A percentile compares a stretch with the other conserved stretches of the same genome.
phyloP scores from a whole-genome alignment of 208 protist genomes.

The Leishmania guyanensis region DNA sequence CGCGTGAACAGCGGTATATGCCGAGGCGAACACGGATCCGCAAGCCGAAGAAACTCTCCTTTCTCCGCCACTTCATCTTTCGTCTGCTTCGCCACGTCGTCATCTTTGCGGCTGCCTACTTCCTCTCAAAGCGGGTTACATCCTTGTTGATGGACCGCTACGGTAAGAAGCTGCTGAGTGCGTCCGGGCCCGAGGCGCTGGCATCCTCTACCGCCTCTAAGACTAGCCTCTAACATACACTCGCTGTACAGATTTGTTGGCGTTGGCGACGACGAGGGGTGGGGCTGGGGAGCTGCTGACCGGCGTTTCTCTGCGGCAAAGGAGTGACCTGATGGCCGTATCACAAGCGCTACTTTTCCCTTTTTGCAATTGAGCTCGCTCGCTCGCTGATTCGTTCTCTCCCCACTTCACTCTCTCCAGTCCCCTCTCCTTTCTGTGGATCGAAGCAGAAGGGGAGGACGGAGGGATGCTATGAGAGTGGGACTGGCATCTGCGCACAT shows the following conservation, averaged over 20 bases:
- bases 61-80: slow-evolving; percentile 33
- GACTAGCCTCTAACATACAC: slow-evolving; percentile 6
- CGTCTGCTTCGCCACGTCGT: slow-evolving; percentile 41
- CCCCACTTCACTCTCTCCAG: background rate
- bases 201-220: background rate
- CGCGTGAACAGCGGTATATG: slow-evolving; percentile 33
- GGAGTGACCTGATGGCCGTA: background rate
- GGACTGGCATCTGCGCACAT: background rate
- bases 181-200: slow-evolving; percentile 11
- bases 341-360: background rate
- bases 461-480: background rate
- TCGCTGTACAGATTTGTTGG: background rate
- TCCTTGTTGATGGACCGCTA: slow-evolving; percentile 24
- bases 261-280: background rate
- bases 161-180: slow-evolving; percentile 17
- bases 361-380: background rate
- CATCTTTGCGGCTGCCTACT: slow-evolving; percentile 43
- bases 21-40: slow-evolving; percentile 19
- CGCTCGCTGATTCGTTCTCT: background rate
- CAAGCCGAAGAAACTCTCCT: slow-evolving; percentile 31
- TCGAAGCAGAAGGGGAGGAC: background rate
- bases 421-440: background rate
- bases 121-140: slow-evolving; percentile 33
- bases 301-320: background rate
- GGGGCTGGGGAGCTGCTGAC: background rate